These are phyloP conservation scores for Eucalyptus pauciflora DNA, from an alignment of 345 rosid genomes.

Conservation along the genomic window DNA sequence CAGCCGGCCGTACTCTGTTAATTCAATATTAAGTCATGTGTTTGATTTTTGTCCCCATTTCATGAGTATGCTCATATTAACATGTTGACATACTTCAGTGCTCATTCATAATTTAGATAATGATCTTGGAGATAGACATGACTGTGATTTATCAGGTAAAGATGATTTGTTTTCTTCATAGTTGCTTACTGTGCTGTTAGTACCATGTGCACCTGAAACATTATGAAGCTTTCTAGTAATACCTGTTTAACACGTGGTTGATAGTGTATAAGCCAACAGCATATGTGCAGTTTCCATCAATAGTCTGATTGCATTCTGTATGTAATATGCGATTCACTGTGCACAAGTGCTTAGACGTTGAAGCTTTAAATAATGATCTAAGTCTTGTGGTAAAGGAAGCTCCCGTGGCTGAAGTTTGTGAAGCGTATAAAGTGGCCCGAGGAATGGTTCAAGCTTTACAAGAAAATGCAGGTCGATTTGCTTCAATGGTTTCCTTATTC, in stretches of 20 bases:
- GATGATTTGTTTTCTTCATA: neutral
- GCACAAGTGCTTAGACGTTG: neutral
- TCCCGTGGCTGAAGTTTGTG: conserved; percentile 88
- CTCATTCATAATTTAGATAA: neutral
- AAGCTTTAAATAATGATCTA: neutral
- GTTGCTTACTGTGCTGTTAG: neutral
- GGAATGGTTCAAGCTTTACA: conserved; percentile 97
- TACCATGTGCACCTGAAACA: neutral
- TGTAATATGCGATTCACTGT: neutral
- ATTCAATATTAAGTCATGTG: neutral
- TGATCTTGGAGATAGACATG: neutral
- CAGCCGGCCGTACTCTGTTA: neutral
- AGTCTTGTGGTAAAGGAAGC: conserved; percentile 56
- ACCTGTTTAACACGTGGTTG: neutral
- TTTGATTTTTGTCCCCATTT: neutral
- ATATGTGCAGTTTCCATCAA: neutral
- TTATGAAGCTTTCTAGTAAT: neutral
- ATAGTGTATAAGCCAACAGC: neutral
- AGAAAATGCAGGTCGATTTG: conserved; percentile 98
- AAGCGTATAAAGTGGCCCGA: conserved; percentile 86
- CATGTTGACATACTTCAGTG: neutral
- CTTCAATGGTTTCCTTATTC: conserved; percentile 92
- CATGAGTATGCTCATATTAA: neutral
- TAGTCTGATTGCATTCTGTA: neutral
- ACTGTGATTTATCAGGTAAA: neutral